Base-by-base conservation (phyloP, 2,329 filamentous ascomycete species). In the Xylaria sp. region DNA sequence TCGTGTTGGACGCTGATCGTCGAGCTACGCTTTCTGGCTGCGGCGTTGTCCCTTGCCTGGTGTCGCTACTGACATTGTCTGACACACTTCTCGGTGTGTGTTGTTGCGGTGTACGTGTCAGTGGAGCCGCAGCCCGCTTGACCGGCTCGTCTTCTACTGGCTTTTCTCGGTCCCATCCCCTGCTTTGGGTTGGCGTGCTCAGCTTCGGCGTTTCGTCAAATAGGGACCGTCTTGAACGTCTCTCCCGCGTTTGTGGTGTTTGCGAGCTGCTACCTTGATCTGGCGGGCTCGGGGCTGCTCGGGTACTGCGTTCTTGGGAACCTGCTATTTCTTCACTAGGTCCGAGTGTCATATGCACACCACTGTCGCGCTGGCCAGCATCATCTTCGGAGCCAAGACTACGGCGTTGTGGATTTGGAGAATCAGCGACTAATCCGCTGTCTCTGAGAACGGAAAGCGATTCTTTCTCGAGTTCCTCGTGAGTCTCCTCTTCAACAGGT, bases 1-100 rank as follows among this genome's bases (percentile, higher is more conserved):
- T 84, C 63, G 83, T 86, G 77, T 87, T 88, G 74, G 87, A 88
- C 70, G 81, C 76, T 51, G 84, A 81, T 56, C 85, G 83, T 53
- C 83, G 81, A 40, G 76, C 75, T 44, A 67, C 66, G 17, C 54
- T 70, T 44, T 77, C 76, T 36, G 66, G 59, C 15, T 63, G 67
- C 31, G 73, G 73, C n/a, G 72, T 77, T 15, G 72, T 64, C 36
- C 70, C 71, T 53, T 72, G 72, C 53, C 53, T 63, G 20, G 63
- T 69, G 10, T 59, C 53, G 28, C 23, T 38, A 38, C 20, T 26
- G 44, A 73, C 63, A 53, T 73, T 80, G 69, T 83, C 82, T 3
- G 83, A 84, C n/a, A 82, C 75, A 74, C 83, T 83, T 68, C 76
- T 73, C 48, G 72, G 73, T 44, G 70, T 67, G 54, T 60, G 66